A percentile compares a stretch with the other conserved stretches of the same genome.
These are phyloP conservation scores for Apophysomyces ossiformis DNA, from an alignment of 371 early-diverging fungal genomes.

Conservation along the genomic window DNA sequence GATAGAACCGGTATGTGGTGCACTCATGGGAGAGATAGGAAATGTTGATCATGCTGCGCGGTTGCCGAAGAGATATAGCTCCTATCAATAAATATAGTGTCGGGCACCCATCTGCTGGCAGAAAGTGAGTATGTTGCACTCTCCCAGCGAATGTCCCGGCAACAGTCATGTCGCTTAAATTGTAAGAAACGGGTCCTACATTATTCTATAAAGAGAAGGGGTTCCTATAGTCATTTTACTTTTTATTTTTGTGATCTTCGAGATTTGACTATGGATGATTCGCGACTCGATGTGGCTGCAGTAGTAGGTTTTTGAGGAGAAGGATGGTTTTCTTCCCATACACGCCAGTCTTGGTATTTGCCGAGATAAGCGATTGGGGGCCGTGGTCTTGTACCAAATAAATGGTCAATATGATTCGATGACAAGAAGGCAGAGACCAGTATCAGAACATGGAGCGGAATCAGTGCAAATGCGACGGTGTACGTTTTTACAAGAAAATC, in stretches of 20 bases:
- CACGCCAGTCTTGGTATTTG: constrained; percentile 22
- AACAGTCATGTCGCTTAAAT: too few species aligned
- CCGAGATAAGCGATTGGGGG: constrained; percentile 27
- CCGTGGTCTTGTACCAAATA: constrained; percentile 22
- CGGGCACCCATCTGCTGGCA: too few species aligned
- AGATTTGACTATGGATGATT: neutral
- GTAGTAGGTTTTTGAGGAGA: constrained; percentile 12
- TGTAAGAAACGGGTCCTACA: too few species aligned
- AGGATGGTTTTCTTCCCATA: constrained; percentile 9
- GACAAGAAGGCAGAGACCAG: constrained; percentile 29
- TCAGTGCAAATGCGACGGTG: constrained; percentile 24
- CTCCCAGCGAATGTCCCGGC: too few species aligned
- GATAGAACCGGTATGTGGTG: too few species aligned
- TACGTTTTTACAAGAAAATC: constrained; percentile 26
- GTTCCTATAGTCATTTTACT: neutral
- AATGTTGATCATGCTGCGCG: too few species aligned
- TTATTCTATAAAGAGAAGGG: too few species aligned
- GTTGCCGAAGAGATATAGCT: too few species aligned
- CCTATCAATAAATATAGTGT: too few species aligned
- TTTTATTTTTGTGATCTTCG: neutral
- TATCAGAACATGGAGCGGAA: constrained; percentile 28
- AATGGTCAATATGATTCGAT: constrained; percentile 29
- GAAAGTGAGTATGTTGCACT: too few species aligned
- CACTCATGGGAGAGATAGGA: too few species aligned
- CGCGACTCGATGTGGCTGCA: neutral